These are phyloP conservation scores for Cucumis melo DNA, from an alignment of 306 rosid species.

Conservation along the genomic window DNA sequence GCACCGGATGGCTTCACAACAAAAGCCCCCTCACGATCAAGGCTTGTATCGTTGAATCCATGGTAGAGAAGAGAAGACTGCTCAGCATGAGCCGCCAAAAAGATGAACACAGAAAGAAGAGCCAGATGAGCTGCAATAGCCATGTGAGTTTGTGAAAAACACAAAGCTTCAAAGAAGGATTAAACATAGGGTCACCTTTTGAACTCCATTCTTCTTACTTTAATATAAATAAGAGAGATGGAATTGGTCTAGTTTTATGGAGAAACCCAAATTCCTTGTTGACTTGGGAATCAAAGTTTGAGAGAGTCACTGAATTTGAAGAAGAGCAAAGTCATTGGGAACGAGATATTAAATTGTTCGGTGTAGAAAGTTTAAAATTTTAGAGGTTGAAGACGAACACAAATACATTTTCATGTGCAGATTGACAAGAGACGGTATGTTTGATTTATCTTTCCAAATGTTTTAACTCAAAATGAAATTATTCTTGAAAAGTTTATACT, in stretches of 20 bases:
- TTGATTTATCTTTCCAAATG: too few relatives aligned
- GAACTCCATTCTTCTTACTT: background rate
- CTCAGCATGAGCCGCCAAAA: slow-evolving; percentile 2
- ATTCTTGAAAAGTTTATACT: too few relatives aligned
- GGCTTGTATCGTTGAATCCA: slow-evolving; percentile 25
- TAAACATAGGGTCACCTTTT: background rate
- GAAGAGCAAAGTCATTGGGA: background rate
- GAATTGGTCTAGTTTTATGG: background rate
- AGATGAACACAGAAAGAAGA: slow-evolving; percentile 18
- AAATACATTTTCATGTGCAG: background rate
- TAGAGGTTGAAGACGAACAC: background rate
- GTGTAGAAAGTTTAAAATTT: background rate
- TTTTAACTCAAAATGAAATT: too few relatives aligned
- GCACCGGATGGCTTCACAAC: slow-evolving; percentile 16
- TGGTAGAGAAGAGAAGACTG: slow-evolving; percentile 14
- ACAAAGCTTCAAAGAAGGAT: background rate
- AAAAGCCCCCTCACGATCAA: slow-evolving; percentile 19
- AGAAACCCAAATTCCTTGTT: background rate
- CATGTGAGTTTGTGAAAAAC: slow-evolving; percentile 11
- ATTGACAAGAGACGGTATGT: background rate
- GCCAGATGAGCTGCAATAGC: slow-evolving; percentile 11
- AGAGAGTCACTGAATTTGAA: background rate
- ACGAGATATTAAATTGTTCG: background rate
- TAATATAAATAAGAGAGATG: background rate
- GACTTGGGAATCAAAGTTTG: background rate